Evolutionary conservation across 108 stramenopile genomes (phyloP), one percentile per base, ranked within the genome.

Genomic region (Cyclotella cryptica): DNA sequence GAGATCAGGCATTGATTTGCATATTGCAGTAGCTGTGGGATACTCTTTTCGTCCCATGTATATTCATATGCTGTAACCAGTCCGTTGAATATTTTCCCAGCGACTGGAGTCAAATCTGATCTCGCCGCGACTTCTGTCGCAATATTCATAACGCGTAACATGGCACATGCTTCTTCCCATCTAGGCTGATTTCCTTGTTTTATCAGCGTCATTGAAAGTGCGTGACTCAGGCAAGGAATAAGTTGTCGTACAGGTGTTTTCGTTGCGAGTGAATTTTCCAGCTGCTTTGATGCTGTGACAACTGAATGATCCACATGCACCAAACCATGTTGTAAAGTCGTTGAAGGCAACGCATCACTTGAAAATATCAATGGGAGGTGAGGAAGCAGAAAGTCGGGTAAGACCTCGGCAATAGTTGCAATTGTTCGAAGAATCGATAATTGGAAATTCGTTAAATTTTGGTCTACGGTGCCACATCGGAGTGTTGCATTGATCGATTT

Each of bases 331-430:
- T 59, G 72, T 17, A 95, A 46, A 3, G 71, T 30, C 47, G n/a
- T 59, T 29, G 93, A 88, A 41, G 88, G 85, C 51, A 94, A 69
- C 35, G 77, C 80, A 43, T 72, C 51, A n/a, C 75, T 59, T 0
- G 71, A 68, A n/a, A 94, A 88, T 28, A 96, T 21, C 27, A 79
- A 44, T 8, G 77, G 76, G 40, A 96, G 83, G 72, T 90, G 88
- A n/a, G 91, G 85, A 1, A 78, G 60, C n/a, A 93, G 53, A 59
- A 96, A 92, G 46, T 88, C 89, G 17, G 95, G 95, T 26, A 96
- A 69, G n/a, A 83, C 81, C 18, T 91, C 89, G 6, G 88, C 84
- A n/a, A 92, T 54, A 12, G 87, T 55, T 40, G 53, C 45, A 1
- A 93, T 57, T 18, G 88, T 59, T 46, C 88, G 84, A 40, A 93